Conservation (phyloP, 768 basidiomycete species). For the Exsudoporus frostii region DNA sequence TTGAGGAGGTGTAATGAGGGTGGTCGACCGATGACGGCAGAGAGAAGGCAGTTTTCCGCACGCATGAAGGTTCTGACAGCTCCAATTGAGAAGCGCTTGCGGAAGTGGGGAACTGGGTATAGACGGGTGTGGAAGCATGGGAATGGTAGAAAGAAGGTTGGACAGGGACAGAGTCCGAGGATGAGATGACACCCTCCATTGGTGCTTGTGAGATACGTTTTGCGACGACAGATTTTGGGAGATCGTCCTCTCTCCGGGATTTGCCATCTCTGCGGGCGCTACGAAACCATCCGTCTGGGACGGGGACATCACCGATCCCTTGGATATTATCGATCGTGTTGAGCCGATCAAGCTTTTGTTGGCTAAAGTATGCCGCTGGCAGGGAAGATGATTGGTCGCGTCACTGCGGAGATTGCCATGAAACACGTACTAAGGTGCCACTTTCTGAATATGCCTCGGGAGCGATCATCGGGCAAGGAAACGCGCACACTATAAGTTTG, state of each 20-base stretch:
- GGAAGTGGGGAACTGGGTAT: conserved; percentile 34
- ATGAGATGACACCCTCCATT: conserved; percentile 28
- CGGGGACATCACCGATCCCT: conserved; percentile 58
- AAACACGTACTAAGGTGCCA: conserved; percentile 51
- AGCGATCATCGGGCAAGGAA: conserved; percentile 42
- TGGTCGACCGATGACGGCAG: conserved; percentile 30
- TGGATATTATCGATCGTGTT: conserved; percentile 69
- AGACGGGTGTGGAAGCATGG: conserved; percentile 22
- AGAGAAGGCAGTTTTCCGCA: conserved; percentile 30
- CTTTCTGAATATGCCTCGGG: conserved; percentile 42
- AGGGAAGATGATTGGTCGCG: conserved; percentile 7
- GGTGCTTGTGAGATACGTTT: conserved; percentile 33
- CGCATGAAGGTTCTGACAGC: conserved; percentile 17
- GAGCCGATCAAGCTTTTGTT: conserved; percentile 67
- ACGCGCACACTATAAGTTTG: conserved; percentile 54
- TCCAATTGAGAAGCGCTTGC: conserved; percentile 26
- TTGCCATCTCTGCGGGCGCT: conserved; percentile 70
- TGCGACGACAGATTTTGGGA: conserved; percentile 48
- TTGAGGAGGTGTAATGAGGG: conserved; percentile 17
- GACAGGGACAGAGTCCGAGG: conserved; percentile 14
- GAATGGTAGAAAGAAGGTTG: conserved; percentile 23
- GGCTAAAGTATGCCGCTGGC: conserved; percentile 82
- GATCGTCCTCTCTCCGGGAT: conserved; percentile 37
- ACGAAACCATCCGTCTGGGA: conserved; percentile 77
- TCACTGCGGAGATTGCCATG: conserved; percentile 30